phyloP scores from a whole-genome alignment of 371 early-diverging fungal genomes.

The Mortierella sp. region DNA sequence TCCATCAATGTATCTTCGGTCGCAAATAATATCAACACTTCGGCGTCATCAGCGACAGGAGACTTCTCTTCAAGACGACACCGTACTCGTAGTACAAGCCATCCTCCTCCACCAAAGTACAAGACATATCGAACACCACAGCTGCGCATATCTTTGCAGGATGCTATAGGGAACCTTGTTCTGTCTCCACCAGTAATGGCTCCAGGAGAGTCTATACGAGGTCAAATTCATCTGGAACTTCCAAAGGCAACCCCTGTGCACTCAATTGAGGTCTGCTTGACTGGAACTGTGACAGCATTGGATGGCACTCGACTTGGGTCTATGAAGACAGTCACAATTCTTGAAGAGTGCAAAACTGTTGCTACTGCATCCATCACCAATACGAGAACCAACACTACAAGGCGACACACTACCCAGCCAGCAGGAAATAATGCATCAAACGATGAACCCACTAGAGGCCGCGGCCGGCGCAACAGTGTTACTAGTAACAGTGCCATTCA shows the following conservation, averaged over 20 bases:
- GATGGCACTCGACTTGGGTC: constrained; percentile 50
- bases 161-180: constrained; percentile 34
- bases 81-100: constrained; percentile 44
- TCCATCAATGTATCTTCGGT: constrained; percentile 23
- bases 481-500: constrained; percentile 6
- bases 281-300: constrained; percentile 47
- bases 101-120: constrained; percentile 56
- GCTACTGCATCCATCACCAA: constrained; percentile 54
- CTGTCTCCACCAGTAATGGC: constrained; percentile 56
- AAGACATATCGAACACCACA: constrained; percentile 48
- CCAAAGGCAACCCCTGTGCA: constrained; percentile 55
- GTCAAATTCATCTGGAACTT: constrained; percentile 51
- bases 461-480: constrained; percentile 27
- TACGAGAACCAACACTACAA: constrained; percentile 41
- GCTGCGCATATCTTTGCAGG: constrained; percentile 54
- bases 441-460: constrained; percentile 8
- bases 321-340: constrained; percentile 47
- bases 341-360: constrained; percentile 54
- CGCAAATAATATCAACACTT: constrained; percentile 1
- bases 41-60: background rate
- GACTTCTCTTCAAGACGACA: constrained; percentile 23
- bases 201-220: constrained; percentile 54
- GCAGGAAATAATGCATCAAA: constrained; percentile 13
- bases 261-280: constrained; percentile 50
- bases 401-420: constrained; percentile 36